These are phyloP conservation scores for Tylopilus plumbeoviolaceoides DNA, from an alignment of 768 basidiomycete genomes.

Conservation along the genomic window DNA sequence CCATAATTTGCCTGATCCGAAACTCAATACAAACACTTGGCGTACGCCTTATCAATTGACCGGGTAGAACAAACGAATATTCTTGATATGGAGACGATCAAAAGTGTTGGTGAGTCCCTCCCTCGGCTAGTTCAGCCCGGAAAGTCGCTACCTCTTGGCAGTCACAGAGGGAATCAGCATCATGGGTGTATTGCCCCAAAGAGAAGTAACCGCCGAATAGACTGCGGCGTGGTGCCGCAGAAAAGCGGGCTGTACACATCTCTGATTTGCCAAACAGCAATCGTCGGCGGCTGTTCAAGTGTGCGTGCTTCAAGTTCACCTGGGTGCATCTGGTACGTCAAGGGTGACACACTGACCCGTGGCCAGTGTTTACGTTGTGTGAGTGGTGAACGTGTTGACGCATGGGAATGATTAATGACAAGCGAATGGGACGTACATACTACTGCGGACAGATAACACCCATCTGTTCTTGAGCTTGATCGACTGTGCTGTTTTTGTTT, in stretches of 20 bases:
- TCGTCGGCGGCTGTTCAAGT: background rate
- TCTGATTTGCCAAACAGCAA: background rate
- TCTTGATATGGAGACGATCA: conserved; percentile 2
- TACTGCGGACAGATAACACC: background rate
- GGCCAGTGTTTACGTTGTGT: background rate
- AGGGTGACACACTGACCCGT: conserved; percentile 28
- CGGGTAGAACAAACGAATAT: background rate
- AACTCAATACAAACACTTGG: background rate
- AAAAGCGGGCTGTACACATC: conserved; percentile 9
- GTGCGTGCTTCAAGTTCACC: too few species aligned
- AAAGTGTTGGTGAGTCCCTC: background rate
- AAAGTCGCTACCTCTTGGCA: background rate
- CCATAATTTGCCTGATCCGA: background rate
- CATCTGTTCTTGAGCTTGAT: too few species aligned
- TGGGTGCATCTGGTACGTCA: too few species aligned
- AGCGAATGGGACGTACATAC: background rate
- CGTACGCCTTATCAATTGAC: background rate
- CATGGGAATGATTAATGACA: background rate
- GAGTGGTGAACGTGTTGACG: background rate
- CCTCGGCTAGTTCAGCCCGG: background rate
- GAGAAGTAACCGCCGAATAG: background rate
- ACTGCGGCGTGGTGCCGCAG: background rate
- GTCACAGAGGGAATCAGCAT: background rate
- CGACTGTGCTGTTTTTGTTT: background rate
- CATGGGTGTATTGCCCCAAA: conserved; percentile 4